These are phyloP conservation scores for Aureobasidium sp. DNA, from an alignment of 2,329 filamentous ascomycete species.

Conservation along the genomic window DNA sequence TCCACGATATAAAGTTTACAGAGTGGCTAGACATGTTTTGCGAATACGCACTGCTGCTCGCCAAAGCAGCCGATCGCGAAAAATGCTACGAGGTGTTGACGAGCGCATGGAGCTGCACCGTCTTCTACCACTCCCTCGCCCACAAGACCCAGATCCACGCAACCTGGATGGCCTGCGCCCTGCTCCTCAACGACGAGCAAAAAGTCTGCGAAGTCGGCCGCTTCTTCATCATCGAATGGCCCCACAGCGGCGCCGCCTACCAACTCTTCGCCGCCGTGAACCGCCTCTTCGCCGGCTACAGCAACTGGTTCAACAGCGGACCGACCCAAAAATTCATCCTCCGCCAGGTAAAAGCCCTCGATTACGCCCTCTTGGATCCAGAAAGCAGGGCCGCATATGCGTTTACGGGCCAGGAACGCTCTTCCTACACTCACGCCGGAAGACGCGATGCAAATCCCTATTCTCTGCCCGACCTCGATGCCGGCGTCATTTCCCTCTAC, in stretches of 20 bases:
- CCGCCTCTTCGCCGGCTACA: constrained; percentile 62
- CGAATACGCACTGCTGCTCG: constrained; percentile 72
- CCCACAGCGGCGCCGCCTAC: constrained; percentile 72
- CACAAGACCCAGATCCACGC: constrained; percentile 22
- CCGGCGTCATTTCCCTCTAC: constrained; percentile 77
- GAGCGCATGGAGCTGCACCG: constrained; percentile 64
- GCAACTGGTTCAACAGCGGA: constrained; percentile 68
- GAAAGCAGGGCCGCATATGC: constrained; percentile 37
- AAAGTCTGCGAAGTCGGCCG: constrained; percentile 66
- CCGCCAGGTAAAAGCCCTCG: constrained; percentile 83
- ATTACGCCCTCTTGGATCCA: constrained; percentile 54
- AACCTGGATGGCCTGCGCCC: constrained; percentile 53
- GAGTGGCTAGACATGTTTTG: constrained; percentile 87
- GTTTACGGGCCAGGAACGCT: constrained; percentile 30
- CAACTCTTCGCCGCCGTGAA: constrained; percentile 74
- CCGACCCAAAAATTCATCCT: constrained; percentile 85
- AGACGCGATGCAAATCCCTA: constrained; percentile 21
- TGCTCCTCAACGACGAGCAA: constrained; percentile 68
- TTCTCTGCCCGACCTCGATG: constrained; percentile 50
- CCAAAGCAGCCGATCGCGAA: constrained; percentile 55
- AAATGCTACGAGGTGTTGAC: constrained; percentile 75
- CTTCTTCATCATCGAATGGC: constrained; percentile 75
- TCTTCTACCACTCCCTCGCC: constrained; percentile 57
- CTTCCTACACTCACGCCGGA: constrained; percentile 31
- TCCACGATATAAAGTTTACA: constrained; percentile 71